Base-by-base conservation (phyloP, 2,329 filamentous ascomycete species). In the Neonectria magnoliae region DNA sequence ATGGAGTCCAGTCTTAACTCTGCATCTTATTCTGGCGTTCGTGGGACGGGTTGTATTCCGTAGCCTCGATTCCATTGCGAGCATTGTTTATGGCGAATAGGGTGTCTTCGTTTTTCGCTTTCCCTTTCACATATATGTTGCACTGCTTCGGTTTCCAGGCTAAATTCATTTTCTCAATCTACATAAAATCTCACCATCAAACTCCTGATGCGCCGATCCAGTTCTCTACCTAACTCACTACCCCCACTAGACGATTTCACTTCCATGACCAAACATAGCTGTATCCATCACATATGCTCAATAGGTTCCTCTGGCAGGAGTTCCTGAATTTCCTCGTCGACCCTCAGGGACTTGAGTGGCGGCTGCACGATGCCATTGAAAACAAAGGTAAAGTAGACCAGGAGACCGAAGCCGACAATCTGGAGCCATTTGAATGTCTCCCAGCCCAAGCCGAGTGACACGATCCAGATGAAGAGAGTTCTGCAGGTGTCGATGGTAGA, bases 351-450 rank as follows among this genome's bases (percentile, higher is more conserved):
- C 77, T 88, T 88, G 65, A 97, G 82, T 1, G 96, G 96, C 22
- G 94, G 93, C 64, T 89, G 84, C n/a, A 98, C 87, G 63, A 99
- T 88, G 67, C 97, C 94, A 79, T 98, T 98, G 84, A 98, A 98
- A 45, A 98, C 79, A 80, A 97, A 98, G 2, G 95, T 99, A 70
- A 96, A 97, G 77, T 98, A 99, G 14, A 99, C 96, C 38, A 99
- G 86, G 69, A 98, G 82, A 2, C 83, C 92, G 73, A 99, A 99
- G 1, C 96, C 96, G 3, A 88, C 78, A 14, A 99, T 93, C 81
- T 99, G 96, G 7, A 99, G 87, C 91, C 93, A 97, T 81, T 98
- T 98, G 87, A 99, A 98, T 0, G 89, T 90, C 82, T 99, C 96
- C 96, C 96, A 99, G 65, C 94, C 94, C 2, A 99, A 87, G 4